phyloP scores from a whole-genome alignment of 257 asterid species.

The Solanum pinnatisectum region DNA sequence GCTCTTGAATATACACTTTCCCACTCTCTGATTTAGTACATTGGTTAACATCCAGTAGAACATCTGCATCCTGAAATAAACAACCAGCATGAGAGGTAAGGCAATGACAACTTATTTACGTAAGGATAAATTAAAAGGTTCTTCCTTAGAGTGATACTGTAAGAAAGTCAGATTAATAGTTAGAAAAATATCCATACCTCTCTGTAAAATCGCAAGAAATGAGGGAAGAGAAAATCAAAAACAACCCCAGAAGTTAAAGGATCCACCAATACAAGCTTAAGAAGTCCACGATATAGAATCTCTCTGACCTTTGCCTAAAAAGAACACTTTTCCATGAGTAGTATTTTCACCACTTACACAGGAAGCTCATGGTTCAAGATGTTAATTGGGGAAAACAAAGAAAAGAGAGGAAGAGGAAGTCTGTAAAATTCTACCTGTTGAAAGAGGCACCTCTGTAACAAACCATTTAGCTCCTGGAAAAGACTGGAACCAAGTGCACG shows the following conservation, averaged over 20 bases:
- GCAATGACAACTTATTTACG: not conserved
- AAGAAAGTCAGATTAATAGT: not conserved
- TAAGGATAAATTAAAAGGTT: not conserved
- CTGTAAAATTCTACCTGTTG: constrained; percentile 52
- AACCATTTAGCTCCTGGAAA: constrained; percentile 75
- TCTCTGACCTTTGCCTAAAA: constrained; percentile 62
- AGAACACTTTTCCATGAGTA: not conserved
- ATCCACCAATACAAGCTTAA: constrained; percentile 76
- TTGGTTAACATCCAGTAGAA: constrained; percentile 36
- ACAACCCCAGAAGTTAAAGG: constrained; percentile 45
- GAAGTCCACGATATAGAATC: constrained; percentile 54
- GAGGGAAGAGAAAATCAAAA: constrained; percentile 63
- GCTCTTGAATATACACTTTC: constrained; percentile 58
- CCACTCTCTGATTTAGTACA: constrained; percentile 57
- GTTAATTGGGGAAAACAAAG: not conserved
- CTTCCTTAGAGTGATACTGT: not conserved
- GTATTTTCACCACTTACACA: not conserved
- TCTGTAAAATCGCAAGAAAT: constrained; percentile 60
- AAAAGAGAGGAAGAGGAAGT: constrained; percentile 1
- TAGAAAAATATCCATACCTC: constrained; percentile 34
- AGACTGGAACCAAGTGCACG: constrained; percentile 34
- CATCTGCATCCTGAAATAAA: constrained; percentile 46
- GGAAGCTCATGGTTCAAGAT: not conserved
- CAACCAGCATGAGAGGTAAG: not conserved
- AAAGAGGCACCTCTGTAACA: constrained; percentile 79